Evolutionary conservation across 257 asterid species (phyloP).

Genomic region (Henckelia pumila): DNA sequence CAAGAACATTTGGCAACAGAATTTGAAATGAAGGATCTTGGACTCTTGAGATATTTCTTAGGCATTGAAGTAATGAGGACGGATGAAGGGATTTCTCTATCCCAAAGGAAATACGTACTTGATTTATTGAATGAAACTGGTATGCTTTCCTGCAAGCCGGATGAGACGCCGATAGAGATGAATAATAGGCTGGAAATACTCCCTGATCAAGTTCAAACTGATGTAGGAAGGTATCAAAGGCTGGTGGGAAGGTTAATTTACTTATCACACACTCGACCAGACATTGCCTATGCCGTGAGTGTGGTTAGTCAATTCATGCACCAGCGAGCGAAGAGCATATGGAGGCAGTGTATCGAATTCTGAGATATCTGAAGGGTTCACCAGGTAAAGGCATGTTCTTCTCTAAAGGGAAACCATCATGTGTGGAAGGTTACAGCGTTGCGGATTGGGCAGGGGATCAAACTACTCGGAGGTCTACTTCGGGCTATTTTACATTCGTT

Average conservation of each 20-base stretch:
- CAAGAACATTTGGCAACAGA: background rate
- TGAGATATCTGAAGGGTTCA: no score
- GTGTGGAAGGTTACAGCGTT: background rate
- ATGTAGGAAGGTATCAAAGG: background rate
- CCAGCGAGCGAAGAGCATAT: no score
- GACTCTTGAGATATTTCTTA: background rate
- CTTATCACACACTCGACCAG: no score
- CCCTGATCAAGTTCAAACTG: background rate
- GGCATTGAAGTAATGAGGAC: background rate
- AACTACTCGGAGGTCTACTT: background rate
- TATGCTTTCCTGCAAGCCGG: background rate
- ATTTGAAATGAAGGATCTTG: conserved; percentile 11
- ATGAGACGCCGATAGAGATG: background rate
- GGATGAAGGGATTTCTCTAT: background rate
- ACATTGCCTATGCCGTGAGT: no score
- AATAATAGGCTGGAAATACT: background rate
- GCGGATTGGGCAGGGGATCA: background rate
- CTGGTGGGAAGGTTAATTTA: no score
- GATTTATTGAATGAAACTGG: background rate
- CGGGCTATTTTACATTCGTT: no score
- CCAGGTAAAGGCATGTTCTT: background rate
- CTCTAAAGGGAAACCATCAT: background rate
- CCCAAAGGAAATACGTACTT: no score
- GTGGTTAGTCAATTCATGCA: no score
- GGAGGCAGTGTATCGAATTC: no score